Conservation (phyloP, 1,284 basidiomycete genomes). For the Sporisorium graminicola region DNA sequence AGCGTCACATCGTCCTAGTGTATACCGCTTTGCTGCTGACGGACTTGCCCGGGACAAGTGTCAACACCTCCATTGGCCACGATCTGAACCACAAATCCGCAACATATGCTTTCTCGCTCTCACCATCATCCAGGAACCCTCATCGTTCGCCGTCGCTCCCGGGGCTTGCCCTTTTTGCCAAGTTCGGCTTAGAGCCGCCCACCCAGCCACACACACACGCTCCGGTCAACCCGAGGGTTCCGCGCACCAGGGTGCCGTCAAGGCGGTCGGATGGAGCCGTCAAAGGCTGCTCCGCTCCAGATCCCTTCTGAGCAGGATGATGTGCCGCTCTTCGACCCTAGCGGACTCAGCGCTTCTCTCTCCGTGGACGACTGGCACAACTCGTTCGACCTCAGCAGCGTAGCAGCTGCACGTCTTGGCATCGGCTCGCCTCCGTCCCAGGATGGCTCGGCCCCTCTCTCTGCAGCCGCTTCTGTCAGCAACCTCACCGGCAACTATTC, state of each 20-base stretch:
- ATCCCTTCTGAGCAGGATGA: slow-evolving; percentile 55
- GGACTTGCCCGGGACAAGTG: not conserved
- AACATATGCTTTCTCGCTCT: too few species aligned
- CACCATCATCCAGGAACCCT: too few species aligned
- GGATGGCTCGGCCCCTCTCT: slow-evolving; percentile 26
- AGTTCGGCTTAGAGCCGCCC: too few species aligned
- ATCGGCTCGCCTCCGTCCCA: slow-evolving; percentile 44
- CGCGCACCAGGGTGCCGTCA: slow-evolving; percentile 25
- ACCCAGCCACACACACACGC: not conserved
- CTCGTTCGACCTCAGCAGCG: slow-evolving; percentile 47
- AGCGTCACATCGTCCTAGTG: not conserved
- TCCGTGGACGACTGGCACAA: slow-evolving; percentile 52
- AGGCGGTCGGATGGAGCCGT: slow-evolving; percentile 45
- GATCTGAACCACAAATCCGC: not conserved
- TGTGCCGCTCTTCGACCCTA: slow-evolving; percentile 52
- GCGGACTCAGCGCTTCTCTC: slow-evolving; percentile 52
- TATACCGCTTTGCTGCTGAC: not conserved
- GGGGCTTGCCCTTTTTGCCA: too few species aligned
- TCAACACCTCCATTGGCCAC: not conserved
- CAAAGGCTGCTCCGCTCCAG: slow-evolving; percentile 40
- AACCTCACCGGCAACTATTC: slow-evolving; percentile 36
- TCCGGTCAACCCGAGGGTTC: slow-evolving; percentile 1
- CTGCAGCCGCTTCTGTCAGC: slow-evolving; percentile 23
- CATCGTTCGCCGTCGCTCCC: too few species aligned
- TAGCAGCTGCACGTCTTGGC: slow-evolving; percentile 49